A percentile compares a stretch with the other conserved stretches of the same genome.
phyloP scores from a whole-genome alignment of 75 land plant species.

The Selaginella tamariscina region DNA sequence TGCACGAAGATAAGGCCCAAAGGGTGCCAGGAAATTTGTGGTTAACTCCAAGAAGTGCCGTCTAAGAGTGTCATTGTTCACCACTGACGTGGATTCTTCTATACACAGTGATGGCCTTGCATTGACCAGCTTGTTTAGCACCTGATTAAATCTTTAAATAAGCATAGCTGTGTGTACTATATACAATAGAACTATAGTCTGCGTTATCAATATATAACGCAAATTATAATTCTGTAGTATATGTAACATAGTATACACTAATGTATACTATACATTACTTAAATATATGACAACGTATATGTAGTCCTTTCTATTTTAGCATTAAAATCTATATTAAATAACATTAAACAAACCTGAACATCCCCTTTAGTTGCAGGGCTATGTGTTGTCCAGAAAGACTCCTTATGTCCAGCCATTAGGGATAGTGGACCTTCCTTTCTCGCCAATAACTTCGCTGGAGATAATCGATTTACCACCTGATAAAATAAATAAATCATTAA shows the following conservation, averaged over 20 bases:
- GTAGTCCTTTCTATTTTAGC: too few species aligned
- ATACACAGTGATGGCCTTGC: conserved; percentile 64
- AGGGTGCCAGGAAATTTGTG: conserved; percentile 92
- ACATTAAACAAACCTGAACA: too few species aligned
- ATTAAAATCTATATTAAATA: too few species aligned
- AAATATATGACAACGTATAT: too few species aligned
- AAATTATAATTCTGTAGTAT: too few species aligned
- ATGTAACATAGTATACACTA: too few species aligned
- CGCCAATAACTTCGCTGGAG: conserved; percentile 50
- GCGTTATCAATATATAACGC: too few species aligned
- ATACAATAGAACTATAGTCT: too few species aligned
- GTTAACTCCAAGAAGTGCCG: conserved; percentile 95
- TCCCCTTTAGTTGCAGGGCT: conserved; percentile 76
- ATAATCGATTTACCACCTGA: conserved; percentile 35
- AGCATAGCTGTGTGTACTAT: too few species aligned
- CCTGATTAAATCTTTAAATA: too few species aligned
- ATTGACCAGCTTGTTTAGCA: conserved; percentile 87
- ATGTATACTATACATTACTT: too few species aligned
- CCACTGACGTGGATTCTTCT: conserved; percentile 94
- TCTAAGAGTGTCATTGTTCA: conserved; percentile 87
- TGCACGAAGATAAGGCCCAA: conserved; percentile 81
- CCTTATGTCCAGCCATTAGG: conserved; percentile 92
- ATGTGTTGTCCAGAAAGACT: conserved; percentile 85
- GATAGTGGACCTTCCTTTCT: conserved; percentile 89
- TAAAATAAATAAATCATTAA: too few species aligned